Evolutionary conservation across 2,329 filamentous ascomycete species (phyloP), one percentile per base, ranked within the genome.

Genomic region (Didymella segeticola): DNA sequence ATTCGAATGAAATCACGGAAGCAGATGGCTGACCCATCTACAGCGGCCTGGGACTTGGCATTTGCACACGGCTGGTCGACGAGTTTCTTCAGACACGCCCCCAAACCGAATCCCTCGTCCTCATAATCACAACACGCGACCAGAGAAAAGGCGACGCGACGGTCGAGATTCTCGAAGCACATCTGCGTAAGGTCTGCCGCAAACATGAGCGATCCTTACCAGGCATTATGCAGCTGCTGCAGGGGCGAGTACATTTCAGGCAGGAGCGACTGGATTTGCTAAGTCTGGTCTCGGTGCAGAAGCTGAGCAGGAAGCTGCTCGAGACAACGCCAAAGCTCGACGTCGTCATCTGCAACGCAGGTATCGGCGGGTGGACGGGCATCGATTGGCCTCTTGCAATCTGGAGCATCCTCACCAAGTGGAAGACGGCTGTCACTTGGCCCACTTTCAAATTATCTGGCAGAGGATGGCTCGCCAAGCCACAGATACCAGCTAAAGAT

Each of bases 11-110:
- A 1, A 5, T 12, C 4, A 1, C 26, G 27, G 11, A 8, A 2
- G 7, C 11, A 15, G 14, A 14, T 43, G 52, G 61, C 70, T 79
- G 57, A 78, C 66, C 26, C n/a, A 22, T 36, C 23, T 20, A 19
- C 74, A 97, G 93, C 72, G 93, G 93, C 56, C 86, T 97, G 37
- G 93, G 93, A 37, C 89, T 93, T 66, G 88, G 89, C 49, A 92
- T 90, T 63, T 90, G 89, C 72, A 86, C 89, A 69, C 90, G 91
- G 56, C 82, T 96, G 51, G 93, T 96, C 64, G 91, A 96, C 78
- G 90, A 96, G 67, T 97, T 96, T 79, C 85, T 96, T 55, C 78
- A 81, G 54, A 85, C 85, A 11, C 86, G 86, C 29, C 84, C 89
- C 25, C 79, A 85, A 42, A 80, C 81, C 25, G 83, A 90, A 52